phyloP scores from a whole-genome alignment of 73 alveolate species.

The Uronychia binucleata region DNA sequence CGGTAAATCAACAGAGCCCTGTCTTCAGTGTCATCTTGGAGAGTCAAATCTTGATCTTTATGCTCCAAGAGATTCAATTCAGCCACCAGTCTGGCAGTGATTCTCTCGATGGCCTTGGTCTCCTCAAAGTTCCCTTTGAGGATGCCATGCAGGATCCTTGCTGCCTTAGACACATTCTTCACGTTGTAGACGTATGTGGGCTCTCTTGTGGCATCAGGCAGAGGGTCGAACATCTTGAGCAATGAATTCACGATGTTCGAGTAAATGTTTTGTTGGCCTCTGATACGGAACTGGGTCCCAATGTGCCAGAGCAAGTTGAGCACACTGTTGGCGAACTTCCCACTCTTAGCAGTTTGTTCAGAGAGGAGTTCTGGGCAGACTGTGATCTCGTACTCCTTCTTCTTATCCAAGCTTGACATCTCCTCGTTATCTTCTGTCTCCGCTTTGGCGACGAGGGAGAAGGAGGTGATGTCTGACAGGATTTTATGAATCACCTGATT shows the following conservation, averaged over 20 bases:
- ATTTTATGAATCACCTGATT: not conserved
- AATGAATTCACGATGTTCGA: not conserved
- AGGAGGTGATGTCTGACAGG: not conserved
- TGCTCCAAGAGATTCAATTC: not conserved
- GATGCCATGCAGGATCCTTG: slow-evolving; percentile 10
- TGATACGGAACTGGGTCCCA: not conserved
- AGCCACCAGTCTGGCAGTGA: not conserved
- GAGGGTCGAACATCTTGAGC: not conserved
- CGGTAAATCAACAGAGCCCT: slow-evolving; percentile 4
- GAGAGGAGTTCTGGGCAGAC: not conserved
- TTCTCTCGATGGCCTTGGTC: slow-evolving; percentile 20
- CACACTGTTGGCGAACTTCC: not conserved
- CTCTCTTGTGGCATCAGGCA: not conserved
- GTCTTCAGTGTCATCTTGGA: not conserved
- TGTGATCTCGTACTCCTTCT: not conserved
- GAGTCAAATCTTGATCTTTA: not conserved
- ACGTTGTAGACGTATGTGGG: slow-evolving; percentile 3
- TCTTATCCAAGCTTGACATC: not conserved
- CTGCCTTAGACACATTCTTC: slow-evolving; percentile 8
- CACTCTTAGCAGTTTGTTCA: not conserved
- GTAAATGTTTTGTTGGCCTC: not conserved
- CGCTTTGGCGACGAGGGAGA: not conserved
- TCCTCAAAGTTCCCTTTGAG: slow-evolving; percentile 15
- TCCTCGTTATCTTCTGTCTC: not conserved
- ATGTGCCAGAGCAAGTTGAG: not conserved